Evolutionary conservation across 2,329 filamentous ascomycete species (phyloP), one percentile per base, ranked within the genome.

Genomic region (Esteya vermicola): DNA sequence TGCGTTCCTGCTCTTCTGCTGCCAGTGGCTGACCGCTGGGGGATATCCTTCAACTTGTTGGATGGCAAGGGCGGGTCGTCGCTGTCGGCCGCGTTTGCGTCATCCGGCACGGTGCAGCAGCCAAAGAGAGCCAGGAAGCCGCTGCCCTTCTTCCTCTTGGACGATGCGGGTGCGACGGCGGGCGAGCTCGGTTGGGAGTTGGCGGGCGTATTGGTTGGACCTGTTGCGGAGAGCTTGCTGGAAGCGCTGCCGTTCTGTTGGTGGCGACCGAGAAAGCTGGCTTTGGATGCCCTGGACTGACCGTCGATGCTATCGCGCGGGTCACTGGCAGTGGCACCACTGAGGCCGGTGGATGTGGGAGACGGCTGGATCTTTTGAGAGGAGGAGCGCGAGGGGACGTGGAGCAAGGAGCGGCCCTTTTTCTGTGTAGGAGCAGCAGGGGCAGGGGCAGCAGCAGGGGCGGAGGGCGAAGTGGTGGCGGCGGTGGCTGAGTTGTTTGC

Each of bases 21-120:
- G 43, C 68, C 66, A 9, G 71, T 73, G 26, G 65, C 59, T 33
- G 70, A 70, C 38, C 72, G 60, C 39, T 65, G 62, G 21, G 70
- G 69, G 32, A 76, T 60, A 53, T 65, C 72, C 50, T 75, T 62
- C 48, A 75, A 60, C 61, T 74, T 73, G 54, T 70, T 75, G 35
- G 54, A 56, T 26, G 62, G 60, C 26, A 74, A 62, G 30, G 72
- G 67, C 43, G 73, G 63, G 43, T 70, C 67, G 39, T 67, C 67
- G 42, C 62, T 65, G 35, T 72, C 67, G 36, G 73, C 58, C 6
- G 59, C 54, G 46, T 73, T 70, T 14, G 68, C 67, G 47, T 72
- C 67, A 46, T 79, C 76, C 37, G 77, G 74, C 31, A 75, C 67
- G 41, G 65, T 68, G 55, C 80, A 84, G 61, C 80, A 85, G 44